Percentiles rank a stretch among this genome's conserved stretches.
Evolutionary conservation across 2,329 filamentous ascomycete species (phyloP).

Genomic region (Nigrograna mackinnonii): DNA sequence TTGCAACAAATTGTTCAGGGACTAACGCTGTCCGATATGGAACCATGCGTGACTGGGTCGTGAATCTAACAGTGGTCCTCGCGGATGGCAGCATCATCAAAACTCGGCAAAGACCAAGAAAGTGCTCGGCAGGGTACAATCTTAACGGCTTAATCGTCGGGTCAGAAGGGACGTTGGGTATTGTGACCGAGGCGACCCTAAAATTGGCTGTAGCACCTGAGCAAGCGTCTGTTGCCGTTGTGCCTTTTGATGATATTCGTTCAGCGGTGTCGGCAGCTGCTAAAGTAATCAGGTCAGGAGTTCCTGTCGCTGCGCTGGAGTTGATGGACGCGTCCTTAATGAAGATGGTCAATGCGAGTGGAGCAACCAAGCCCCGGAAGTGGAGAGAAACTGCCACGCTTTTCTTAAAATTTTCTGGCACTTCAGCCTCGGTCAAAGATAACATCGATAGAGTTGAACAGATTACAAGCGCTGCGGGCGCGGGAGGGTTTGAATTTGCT

Average conservation of each 20-base stretch:
- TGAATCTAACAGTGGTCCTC: slow-evolving; percentile 81
- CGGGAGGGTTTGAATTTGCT: not conserved
- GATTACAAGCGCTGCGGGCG: slow-evolving; percentile 54
- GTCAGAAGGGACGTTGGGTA: slow-evolving; percentile 85
- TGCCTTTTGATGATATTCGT: slow-evolving; percentile 64
- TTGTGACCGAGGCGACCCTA: slow-evolving; percentile 87
- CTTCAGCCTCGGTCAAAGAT: slow-evolving; percentile 63
- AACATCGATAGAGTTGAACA: slow-evolving; percentile 66
- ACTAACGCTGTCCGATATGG: slow-evolving; percentile 92
- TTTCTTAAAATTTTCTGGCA: slow-evolving; percentile 73
- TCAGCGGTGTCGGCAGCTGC: slow-evolving; percentile 76
- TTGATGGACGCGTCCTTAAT: slow-evolving; percentile 89
- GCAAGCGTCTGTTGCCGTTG: slow-evolving; percentile 76
- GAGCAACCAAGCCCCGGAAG: slow-evolving; percentile 51
- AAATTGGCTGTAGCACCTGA: slow-evolving; percentile 79
- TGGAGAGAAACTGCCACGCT: slow-evolving; percentile 71
- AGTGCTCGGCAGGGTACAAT: slow-evolving; percentile 89
- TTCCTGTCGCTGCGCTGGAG: slow-evolving; percentile 86
- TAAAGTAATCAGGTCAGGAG: slow-evolving; percentile 73
- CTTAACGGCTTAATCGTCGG: slow-evolving; percentile 86
- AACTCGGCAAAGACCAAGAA: slow-evolving; percentile 82
- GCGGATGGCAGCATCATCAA: slow-evolving; percentile 87
- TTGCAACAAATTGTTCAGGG: slow-evolving; percentile 68
- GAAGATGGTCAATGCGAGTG: slow-evolving; percentile 66
- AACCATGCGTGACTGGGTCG: slow-evolving; percentile 91